phyloP scores from a whole-genome alignment of 2,329 filamentous ascomycete genomes.

The Calonectria montana region DNA sequence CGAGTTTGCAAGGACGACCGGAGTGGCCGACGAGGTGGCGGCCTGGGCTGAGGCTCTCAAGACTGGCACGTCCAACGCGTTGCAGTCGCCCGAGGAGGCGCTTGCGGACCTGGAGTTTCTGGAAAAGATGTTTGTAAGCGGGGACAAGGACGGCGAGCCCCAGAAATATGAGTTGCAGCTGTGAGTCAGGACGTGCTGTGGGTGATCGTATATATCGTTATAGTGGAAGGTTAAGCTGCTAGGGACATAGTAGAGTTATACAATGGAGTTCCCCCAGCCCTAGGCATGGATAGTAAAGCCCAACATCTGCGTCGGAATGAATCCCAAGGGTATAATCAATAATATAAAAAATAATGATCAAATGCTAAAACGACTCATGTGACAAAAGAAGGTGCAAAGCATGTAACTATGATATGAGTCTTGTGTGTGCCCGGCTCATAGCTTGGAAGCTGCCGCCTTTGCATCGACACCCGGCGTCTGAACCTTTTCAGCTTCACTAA shows the following conservation, averaged over 20 bases:
- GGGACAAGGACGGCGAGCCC: constrained; percentile 53
- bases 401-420: background rate
- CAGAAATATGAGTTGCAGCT: constrained; percentile 54
- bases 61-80: constrained; percentile 59
- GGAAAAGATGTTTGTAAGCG: constrained; percentile 62
- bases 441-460: constrained; percentile 2
- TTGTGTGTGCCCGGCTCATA: background rate
- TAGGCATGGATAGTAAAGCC: background rate
- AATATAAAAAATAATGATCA: background rate
- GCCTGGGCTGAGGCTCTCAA: constrained; percentile 68
- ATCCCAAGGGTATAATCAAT: background rate
- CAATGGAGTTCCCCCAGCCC: background rate
- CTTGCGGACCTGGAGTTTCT: constrained; percentile 71
- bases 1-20: constrained; percentile 62
- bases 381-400: background rate
- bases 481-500: constrained; percentile 32
- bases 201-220: background rate
- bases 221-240: background rate
- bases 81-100: constrained; percentile 68
- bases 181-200: background rate
- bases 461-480: constrained; percentile 27
- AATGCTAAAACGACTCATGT: background rate
- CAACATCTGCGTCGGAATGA: background rate
- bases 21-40: constrained; percentile 69
- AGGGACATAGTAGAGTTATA: background rate